phyloP scores from a whole-genome alignment of 2,329 filamentous ascomycete genomes.

The Colletotrichum theobromicola region DNA sequence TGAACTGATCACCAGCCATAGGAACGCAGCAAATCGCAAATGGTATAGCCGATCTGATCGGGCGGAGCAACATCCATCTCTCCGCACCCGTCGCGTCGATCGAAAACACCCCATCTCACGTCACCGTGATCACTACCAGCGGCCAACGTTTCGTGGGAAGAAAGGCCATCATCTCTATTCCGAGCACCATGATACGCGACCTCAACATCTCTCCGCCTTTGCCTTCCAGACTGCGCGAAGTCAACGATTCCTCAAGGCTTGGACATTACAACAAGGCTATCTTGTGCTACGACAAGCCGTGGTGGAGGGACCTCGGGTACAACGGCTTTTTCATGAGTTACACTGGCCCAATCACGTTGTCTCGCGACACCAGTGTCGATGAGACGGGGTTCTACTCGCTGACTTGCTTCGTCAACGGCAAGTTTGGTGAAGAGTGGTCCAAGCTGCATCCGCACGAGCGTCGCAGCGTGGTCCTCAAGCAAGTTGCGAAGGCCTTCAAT shows the following conservation, averaged over 20 bases:
- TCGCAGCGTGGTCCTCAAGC: slow-evolving; percentile 33
- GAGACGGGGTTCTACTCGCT: slow-evolving; percentile 33
- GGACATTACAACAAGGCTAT: slow-evolving; percentile 51
- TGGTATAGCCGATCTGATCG: slow-evolving; percentile 31
- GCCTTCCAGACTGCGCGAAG: slow-evolving; percentile 35
- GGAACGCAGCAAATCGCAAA: slow-evolving; percentile 30
- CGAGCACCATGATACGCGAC: slow-evolving; percentile 50
- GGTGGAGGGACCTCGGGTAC: slow-evolving; percentile 39
- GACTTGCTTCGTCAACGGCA: slow-evolving; percentile 47
- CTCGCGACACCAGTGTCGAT: slow-evolving; percentile 44
- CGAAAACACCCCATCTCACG: slow-evolving; percentile 21
- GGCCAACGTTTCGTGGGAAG: slow-evolving; percentile 33
- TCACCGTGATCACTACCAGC: slow-evolving; percentile 24
- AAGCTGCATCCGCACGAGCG: slow-evolving; percentile 30
- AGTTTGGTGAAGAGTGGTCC: slow-evolving; percentile 40
- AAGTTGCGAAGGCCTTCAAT: slow-evolving; percentile 35
- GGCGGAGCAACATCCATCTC: slow-evolving; percentile 22
- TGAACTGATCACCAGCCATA: neutral
- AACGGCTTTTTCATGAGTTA: slow-evolving; percentile 44
- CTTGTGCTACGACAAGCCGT: slow-evolving; percentile 33
- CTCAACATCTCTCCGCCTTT: slow-evolving; percentile 52
- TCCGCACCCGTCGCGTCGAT: slow-evolving; percentile 28
- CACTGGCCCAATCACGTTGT: slow-evolving; percentile 42
- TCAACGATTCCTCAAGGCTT: slow-evolving; percentile 39
- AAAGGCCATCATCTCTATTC: slow-evolving; percentile 53